These are phyloP conservation scores for Russula emetica DNA, from an alignment of 768 basidiomycete species.

Conservation along the genomic window DNA sequence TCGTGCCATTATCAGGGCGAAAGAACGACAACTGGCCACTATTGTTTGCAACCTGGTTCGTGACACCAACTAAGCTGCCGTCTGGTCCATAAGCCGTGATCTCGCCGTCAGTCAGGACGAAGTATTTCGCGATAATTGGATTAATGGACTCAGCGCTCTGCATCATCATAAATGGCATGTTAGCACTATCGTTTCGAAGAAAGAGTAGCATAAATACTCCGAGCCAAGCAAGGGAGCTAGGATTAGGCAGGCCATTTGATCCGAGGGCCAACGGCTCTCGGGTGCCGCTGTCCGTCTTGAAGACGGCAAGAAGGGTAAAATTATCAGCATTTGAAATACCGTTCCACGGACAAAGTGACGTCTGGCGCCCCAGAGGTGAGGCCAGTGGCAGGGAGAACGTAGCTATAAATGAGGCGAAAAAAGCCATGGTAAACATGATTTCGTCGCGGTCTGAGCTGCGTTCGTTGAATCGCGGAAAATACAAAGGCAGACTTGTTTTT, in stretches of 20 bases:
- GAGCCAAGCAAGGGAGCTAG: not conserved
- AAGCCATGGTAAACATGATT: not conserved
- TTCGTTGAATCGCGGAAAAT: not conserved
- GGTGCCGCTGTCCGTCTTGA: not conserved
- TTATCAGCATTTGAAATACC: not conserved
- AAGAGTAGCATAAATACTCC: not conserved
- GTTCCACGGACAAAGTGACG: slow-evolving; percentile 2
- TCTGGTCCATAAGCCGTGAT: slow-evolving; percentile 3
- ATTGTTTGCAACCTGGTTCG: not conserved
- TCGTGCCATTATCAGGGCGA: not conserved
- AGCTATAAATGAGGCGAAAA: not conserved
- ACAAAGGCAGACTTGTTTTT: not conserved
- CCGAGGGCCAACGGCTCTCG: not conserved
- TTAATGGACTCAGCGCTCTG: slow-evolving; percentile 8
- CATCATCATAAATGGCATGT: not conserved
- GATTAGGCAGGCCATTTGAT: not conserved
- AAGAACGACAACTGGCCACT: slow-evolving; percentile 3
- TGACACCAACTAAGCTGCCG: not conserved
- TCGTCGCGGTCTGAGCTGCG: not conserved
- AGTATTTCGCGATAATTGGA: not conserved
- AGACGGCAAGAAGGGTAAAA: slow-evolving; percentile 10
- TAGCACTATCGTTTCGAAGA: not conserved
- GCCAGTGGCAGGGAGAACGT: slow-evolving; percentile 1
- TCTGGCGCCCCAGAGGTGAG: not conserved
- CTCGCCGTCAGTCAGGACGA: slow-evolving; percentile 4